These are phyloP conservation scores for Dothideomycetes sp. DNA, from an alignment of 2,329 filamentous ascomycete genomes.

Conservation along the genomic window DNA sequence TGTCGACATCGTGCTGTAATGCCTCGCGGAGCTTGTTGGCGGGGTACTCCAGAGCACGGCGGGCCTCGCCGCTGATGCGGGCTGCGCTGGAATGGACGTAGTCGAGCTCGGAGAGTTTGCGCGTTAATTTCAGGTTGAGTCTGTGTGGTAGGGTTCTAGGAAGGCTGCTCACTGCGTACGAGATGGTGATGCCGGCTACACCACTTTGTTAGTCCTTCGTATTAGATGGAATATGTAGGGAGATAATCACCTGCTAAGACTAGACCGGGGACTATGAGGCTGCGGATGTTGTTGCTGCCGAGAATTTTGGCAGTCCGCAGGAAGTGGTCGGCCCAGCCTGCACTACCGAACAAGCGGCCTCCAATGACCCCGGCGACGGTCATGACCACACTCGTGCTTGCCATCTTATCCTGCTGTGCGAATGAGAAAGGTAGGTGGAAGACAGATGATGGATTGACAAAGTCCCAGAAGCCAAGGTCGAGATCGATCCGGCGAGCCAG, in stretches of 20 bases:
- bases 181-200: conserved; percentile 59
- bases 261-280: conserved; percentile 69
- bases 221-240: too few relatives aligned
- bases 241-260: conserved; percentile 62
- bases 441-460: too few relatives aligned
- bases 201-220: conserved; percentile 4
- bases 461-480: conserved; percentile 80
- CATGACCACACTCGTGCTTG: conserved; percentile 86
- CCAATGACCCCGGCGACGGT: conserved; percentile 83
- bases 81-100: conserved; percentile 83
- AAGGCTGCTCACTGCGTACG: conserved; percentile 77
- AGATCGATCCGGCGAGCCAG: conserved; percentile 78
- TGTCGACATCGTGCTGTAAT: conserved; percentile 75
- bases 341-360: conserved; percentile 67
- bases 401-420: conserved; percentile 88
- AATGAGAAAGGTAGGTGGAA: conserved; percentile 75
- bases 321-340: conserved; percentile 81
- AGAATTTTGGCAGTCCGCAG: conserved; percentile 70
- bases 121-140: conserved; percentile 72
- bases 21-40: conserved; percentile 76
- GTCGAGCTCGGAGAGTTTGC: conserved; percentile 70
- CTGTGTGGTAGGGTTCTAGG: conserved; percentile 80
- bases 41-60: conserved; percentile 78
- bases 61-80: conserved; percentile 75
- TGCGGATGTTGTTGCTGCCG: conserved; percentile 69